phyloP scores from a whole-genome alignment of 2,329 filamentous ascomycete species.

The Arachnomyces sp. region DNA sequence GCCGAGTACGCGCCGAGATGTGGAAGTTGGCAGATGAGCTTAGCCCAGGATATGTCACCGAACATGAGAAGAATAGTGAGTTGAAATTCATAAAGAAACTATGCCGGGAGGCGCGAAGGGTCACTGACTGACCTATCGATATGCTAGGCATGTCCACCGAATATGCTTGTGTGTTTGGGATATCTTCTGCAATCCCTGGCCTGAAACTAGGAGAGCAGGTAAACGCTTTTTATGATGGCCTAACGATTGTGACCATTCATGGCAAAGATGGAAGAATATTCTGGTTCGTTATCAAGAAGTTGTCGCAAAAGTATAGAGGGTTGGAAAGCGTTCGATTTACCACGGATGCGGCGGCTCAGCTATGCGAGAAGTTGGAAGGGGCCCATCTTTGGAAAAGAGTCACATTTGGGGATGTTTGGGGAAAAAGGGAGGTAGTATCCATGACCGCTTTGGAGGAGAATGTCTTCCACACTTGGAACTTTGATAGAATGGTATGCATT shows the following conservation, averaged over 20 bases:
- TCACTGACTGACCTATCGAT: background rate
- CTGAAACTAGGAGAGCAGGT: too few relatives aligned
- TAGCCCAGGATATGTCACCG: conserved; percentile 8
- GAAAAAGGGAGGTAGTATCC: conserved; percentile 13
- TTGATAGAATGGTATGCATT: conserved; percentile 31
- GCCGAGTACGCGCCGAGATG: conserved; percentile 29
- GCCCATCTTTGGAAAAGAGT: too few relatives aligned
- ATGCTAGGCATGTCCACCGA: conserved; percentile 12
- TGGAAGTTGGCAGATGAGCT: conserved; percentile 16
- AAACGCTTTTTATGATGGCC: too few relatives aligned
- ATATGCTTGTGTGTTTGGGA: conserved; percentile 18
- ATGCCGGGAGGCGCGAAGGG: too few relatives aligned
- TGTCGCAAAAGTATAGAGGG: too few relatives aligned
- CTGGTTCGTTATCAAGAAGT: too few relatives aligned
- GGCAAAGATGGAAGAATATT: too few relatives aligned
- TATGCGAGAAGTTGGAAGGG: too few relatives aligned
- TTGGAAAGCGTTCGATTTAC: too few relatives aligned
- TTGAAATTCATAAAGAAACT: conserved; percentile 7
- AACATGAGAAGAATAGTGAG: background rate
- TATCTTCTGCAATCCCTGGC: conserved; percentile 19
- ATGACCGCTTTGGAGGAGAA: conserved; percentile 30
- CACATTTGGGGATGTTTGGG: conserved; percentile 31
- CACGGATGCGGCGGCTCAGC: too few relatives aligned
- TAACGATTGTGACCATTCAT: too few relatives aligned
- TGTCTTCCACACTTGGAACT: conserved; percentile 34